Percentiles rank a stretch among this genome's conserved stretches.
These are phyloP conservation scores for Coffea humblotiana DNA, from an alignment of 305 asterid genomes.

Conservation along the genomic window DNA sequence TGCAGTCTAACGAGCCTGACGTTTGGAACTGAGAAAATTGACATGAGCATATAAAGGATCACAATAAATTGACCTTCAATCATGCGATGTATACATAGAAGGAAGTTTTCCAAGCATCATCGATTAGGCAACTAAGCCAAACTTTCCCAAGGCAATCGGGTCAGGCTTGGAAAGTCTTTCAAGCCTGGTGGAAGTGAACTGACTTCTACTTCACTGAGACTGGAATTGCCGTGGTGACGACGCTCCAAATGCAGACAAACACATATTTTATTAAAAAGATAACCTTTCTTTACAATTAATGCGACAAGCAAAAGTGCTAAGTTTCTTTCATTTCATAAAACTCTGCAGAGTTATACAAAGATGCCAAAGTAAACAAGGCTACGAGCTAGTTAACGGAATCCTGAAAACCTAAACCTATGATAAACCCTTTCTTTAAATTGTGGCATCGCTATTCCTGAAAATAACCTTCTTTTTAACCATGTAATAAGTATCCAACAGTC, in stretches of 20 bases:
- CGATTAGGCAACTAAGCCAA: neutral
- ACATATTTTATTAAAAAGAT: neutral
- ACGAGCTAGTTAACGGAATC: neutral
- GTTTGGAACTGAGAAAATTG: neutral
- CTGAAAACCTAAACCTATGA: neutral
- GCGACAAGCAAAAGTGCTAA: neutral
- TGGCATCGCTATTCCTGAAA: conserved; percentile 1
- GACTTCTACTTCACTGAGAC: neutral
- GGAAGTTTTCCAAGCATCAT: neutral
- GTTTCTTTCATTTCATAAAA: neutral
- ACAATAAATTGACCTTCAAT: neutral
- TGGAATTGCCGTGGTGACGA: neutral
- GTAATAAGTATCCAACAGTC: conserved; percentile 48
- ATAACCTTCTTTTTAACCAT: conserved; percentile 26
- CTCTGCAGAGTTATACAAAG: neutral
- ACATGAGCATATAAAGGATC: too few species aligned
- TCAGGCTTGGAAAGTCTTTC: too few species aligned
- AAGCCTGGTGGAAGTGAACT: too few species aligned
- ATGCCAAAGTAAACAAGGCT: neutral
- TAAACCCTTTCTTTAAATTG: neutral
- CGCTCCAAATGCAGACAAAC: neutral
- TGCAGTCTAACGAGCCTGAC: neutral
- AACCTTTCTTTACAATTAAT: neutral
- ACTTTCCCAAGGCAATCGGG: neutral
- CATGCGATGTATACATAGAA: neutral